These are phyloP conservation scores for Hansfordia pulvinata DNA, from an alignment of 2,329 filamentous ascomycete species.

Conservation along the genomic window DNA sequence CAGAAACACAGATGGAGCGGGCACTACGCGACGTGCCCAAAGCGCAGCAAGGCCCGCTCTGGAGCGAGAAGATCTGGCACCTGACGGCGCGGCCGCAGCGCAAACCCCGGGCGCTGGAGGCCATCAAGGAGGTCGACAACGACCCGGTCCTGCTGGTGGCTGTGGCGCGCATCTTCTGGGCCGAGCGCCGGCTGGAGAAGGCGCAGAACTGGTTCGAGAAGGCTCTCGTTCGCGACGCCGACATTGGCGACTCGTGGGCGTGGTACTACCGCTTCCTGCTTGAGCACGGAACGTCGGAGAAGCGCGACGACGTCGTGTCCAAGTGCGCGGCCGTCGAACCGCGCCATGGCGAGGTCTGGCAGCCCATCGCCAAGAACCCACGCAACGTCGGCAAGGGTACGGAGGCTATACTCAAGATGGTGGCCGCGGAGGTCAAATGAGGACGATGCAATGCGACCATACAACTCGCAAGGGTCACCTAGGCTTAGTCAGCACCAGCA, in stretches of 20 bases:
- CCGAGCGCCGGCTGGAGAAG: conserved; percentile 81
- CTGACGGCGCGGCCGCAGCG: conserved; percentile 84
- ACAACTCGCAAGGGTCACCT: too few relatives aligned
- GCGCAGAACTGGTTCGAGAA: conserved; percentile 97
- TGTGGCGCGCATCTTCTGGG: conserved; percentile 92
- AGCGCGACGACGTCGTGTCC: conserved; percentile 67
- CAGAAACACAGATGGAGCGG: conserved; percentile 84
- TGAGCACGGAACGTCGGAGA: conserved; percentile 91
- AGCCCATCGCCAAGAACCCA: conserved; percentile 73
- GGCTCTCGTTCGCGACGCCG: conserved; percentile 74
- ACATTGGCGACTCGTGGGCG: conserved; percentile 87
- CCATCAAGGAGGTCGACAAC: conserved; percentile 93
- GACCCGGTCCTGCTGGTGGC: conserved; percentile 82
- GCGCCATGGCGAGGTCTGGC: conserved; percentile 86
- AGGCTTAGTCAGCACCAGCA: too few relatives aligned
- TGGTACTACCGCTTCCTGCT: conserved; percentile 94
- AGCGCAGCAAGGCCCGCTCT: conserved; percentile 59
- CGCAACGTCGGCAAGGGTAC: conserved; percentile 59
- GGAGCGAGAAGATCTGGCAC: conserved; percentile 92
- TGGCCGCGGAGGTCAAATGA: conserved; percentile 38
- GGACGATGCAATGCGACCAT: too few relatives aligned
- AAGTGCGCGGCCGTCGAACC: conserved; percentile 80
- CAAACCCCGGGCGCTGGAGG: conserved; percentile 81
- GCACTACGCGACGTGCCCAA: conserved; percentile 84
- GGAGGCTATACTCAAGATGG: conserved; percentile 74